Percentiles rank a stretch among this genome's conserved stretches.
These are phyloP conservation scores for Cladobotryum protrusum DNA, from an alignment of 2,329 filamentous ascomycete genomes.

Conservation along the genomic window DNA sequence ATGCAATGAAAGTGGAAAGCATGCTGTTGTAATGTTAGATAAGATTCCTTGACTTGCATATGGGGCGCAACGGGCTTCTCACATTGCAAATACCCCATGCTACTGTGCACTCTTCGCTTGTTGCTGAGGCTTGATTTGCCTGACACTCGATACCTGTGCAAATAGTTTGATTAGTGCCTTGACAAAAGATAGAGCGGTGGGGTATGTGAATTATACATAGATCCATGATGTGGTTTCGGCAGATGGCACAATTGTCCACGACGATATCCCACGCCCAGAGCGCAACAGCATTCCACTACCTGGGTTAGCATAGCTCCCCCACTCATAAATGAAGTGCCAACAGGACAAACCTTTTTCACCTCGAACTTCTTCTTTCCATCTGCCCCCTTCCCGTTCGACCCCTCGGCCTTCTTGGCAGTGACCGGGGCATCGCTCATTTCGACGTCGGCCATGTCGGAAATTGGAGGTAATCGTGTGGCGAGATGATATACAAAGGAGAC, in stretches of 20 bases:
- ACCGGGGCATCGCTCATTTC: slow-evolving; percentile 87
- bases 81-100: slow-evolving; percentile 99
- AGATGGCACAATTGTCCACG: slow-evolving; percentile 98
- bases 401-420: slow-evolving; percentile 49
- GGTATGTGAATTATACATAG: slow-evolving; percentile 58
- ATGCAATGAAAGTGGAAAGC: slow-evolving; percentile 99
- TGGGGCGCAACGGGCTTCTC: slow-evolving; percentile 29
- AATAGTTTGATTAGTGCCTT: background rate
- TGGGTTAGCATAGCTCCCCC: slow-evolving; percentile 6
- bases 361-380: slow-evolving; percentile 94
- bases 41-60: slow-evolving; percentile 21
- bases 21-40: slow-evolving; percentile 54
- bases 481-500: background rate
- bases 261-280: slow-evolving; percentile 99
- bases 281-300: slow-evolving; percentile 94
- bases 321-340: background rate
- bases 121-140: slow-evolving; percentile 95
- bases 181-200: background rate
- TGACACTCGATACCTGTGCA: slow-evolving; percentile 89
- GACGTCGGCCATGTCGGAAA: slow-evolving; percentile 72
- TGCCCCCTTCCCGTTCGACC: slow-evolving; percentile 41
- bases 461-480: background rate
- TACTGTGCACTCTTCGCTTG: slow-evolving; percentile 96
- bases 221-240: slow-evolving; percentile 99
- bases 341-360: slow-evolving; percentile 81